Evolutionary conservation across 768 basidiomycete genomes (phyloP).

Genomic region (Hygrocybe coccinea): DNA sequence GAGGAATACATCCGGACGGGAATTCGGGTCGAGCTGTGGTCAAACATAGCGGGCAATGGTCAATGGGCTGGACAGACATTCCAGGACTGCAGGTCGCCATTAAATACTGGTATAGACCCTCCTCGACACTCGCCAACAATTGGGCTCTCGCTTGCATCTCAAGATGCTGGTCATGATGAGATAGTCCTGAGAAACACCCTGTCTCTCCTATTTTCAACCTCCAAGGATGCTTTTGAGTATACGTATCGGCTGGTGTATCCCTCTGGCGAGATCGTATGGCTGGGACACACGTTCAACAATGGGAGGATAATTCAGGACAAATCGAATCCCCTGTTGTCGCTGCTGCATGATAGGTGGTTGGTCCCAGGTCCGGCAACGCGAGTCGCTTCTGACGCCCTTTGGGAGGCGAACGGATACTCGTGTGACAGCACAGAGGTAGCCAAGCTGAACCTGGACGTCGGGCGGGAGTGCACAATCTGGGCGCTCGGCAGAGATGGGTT

Average conservation of each 20-base stretch:
- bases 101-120: too few relatives aligned
- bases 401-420: conserved; percentile 1
- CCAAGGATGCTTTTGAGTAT: conserved; percentile 31
- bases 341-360: conserved; percentile 25
- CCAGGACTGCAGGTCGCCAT: conserved; percentile 10
- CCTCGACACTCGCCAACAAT: not conserved
- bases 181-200: conserved; percentile 3
- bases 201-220: conserved; percentile 4
- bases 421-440: conserved; percentile 13
- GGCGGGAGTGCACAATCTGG: conserved; percentile 15
- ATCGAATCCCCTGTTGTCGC: conserved; percentile 5
- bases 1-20: conserved; percentile 25
- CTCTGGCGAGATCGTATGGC: conserved; percentile 41
- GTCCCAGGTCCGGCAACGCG: conserved; percentile 1
- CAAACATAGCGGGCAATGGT: conserved; percentile 28
- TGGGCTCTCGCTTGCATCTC: conserved; percentile 12
- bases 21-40: conserved; percentile 42
- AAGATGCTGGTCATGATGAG: not conserved
- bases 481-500: conserved; percentile 21
- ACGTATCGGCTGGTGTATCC: conserved; percentile 49
- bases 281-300: conserved; percentile 42
- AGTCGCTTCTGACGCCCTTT: conserved; percentile 1
- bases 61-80: conserved; percentile 28
- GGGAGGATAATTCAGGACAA: conserved; percentile 36
- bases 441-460: conserved; percentile 2